Evolutionary conservation across 1,139 yeast genomes (phyloP).

Genomic region (Sugiyamaella paludigena): DNA sequence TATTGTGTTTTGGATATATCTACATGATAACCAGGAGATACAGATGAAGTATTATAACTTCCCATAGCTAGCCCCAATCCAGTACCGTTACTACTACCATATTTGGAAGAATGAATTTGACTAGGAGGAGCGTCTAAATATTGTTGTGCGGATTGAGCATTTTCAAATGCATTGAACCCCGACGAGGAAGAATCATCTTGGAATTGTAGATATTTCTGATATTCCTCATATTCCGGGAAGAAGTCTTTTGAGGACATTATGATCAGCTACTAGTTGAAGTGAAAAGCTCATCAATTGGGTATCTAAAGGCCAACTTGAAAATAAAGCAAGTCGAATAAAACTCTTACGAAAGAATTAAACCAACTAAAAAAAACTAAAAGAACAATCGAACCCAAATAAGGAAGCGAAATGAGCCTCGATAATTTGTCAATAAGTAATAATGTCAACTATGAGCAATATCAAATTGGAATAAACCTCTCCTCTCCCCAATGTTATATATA

Average conservation of each 20-base stretch:
- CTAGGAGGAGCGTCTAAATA: conserved; percentile 33
- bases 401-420: no score
- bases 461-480: background rate
- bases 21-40: conserved; percentile 4
- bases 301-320: no score
- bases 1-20: conserved; percentile 24
- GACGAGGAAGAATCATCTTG: conserved; percentile 4
- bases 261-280: background rate
- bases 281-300: no score
- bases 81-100: background rate
- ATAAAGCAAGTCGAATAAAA: no score
- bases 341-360: no score
- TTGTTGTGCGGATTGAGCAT: conserved; percentile 41
- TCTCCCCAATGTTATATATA: background rate
- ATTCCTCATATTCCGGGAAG: conserved; percentile 17
- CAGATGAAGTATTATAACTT: background rate
- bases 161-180: conserved; percentile 28
- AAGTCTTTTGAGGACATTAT: background rate
- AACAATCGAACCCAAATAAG: no score
- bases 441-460: no score
- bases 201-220: conserved; percentile 12
- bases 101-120: background rate
- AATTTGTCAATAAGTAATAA: no score
- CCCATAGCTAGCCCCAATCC: background rate
- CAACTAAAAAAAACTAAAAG: no score